phyloP scores from a whole-genome alignment of 495 filamentous ascomycete genomes.

The Opeltia flavorubescens region DNA sequence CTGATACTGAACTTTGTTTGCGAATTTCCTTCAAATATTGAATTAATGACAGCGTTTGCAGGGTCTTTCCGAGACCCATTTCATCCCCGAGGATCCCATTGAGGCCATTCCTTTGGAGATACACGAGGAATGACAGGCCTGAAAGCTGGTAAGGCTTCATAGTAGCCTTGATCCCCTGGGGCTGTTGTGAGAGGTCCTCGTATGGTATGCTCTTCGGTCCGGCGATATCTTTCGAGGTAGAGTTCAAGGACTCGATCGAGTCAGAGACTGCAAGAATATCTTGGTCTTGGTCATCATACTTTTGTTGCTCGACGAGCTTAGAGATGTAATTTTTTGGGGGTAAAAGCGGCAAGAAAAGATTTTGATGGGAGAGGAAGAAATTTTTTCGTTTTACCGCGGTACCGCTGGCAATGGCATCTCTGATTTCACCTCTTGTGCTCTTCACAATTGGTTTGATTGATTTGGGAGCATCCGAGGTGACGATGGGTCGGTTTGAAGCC shows the following conservation, averaged over 20 bases:
- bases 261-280: conserved; percentile 7
- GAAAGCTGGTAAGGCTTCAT: conserved; percentile 54
- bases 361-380: conserved; percentile 37
- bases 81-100: conserved; percentile 46
- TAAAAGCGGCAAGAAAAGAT: conserved; percentile 38
- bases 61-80: conserved; percentile 51
- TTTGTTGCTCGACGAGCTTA: conserved; percentile 25
- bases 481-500: conserved; percentile 4
- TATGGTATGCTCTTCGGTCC: conserved; percentile 23
- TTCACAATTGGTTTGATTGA: conserved; percentile 8
- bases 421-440: conserved; percentile 27
- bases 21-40: conserved; percentile 32
- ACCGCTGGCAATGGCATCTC: conserved; percentile 30
- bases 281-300: background rate
- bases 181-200: conserved; percentile 32
- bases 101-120: conserved; percentile 43
- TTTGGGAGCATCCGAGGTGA: background rate
- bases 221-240: background rate
- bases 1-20: conserved; percentile 10
- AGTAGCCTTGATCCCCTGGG: conserved; percentile 27
- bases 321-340: conserved; percentile 38
- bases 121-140: conserved; percentile 46
- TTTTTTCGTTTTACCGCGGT: conserved; percentile 32
- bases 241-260: background rate
- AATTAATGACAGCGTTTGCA: conserved; percentile 45